phyloP scores from a whole-genome alignment of 805 yeast genomes.

The Geotrichum ghanense region DNA sequence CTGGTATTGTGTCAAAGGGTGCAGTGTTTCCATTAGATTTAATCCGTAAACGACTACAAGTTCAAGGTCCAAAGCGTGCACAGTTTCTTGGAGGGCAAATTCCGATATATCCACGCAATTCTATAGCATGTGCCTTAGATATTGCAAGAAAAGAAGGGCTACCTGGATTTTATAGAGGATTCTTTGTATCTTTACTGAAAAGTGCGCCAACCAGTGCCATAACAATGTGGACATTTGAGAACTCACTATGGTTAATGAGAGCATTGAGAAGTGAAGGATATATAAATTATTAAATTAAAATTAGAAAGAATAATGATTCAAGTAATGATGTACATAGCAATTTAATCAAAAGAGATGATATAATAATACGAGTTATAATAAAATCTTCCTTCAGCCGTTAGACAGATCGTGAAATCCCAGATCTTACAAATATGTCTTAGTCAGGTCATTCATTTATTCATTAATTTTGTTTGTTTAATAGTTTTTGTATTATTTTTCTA shows the following conservation, averaged over 20 bases:
- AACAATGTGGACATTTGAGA: slow-evolving; percentile 55
- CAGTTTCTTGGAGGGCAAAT: slow-evolving; percentile 13
- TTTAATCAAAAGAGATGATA: too few species aligned
- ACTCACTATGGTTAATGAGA: slow-evolving; percentile 9
- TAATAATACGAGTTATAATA: too few species aligned
- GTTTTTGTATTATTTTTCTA: too few species aligned
- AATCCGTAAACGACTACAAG: slow-evolving; percentile 65
- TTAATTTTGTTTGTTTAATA: too few species aligned
- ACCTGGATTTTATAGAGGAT: slow-evolving; percentile 64
- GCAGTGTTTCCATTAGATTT: slow-evolving; percentile 81
- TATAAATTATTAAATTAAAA: slow-evolving; percentile 4
- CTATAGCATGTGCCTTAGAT: slow-evolving; percentile 20
- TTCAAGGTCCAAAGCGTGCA: slow-evolving; percentile 31
- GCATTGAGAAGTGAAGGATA: slow-evolving; percentile 2
- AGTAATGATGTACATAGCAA: too few species aligned
- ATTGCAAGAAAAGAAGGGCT: slow-evolving; percentile 49
- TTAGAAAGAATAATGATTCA: too few species aligned
- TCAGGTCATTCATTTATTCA: too few species aligned
- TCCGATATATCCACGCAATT: slow-evolving; percentile 18
- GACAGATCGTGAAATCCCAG: too few species aligned
- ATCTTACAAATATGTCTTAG: too few species aligned
- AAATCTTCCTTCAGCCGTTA: too few species aligned
- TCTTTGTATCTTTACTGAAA: slow-evolving; percentile 57
- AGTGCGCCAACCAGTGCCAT: slow-evolving; percentile 63
- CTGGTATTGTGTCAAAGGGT: slow-evolving; percentile 67